A percentile compares a stretch with the other conserved stretches of the same genome.
Conservation (phyloP, 768 basidiomycete species). For the Russula olivacea region DNA sequence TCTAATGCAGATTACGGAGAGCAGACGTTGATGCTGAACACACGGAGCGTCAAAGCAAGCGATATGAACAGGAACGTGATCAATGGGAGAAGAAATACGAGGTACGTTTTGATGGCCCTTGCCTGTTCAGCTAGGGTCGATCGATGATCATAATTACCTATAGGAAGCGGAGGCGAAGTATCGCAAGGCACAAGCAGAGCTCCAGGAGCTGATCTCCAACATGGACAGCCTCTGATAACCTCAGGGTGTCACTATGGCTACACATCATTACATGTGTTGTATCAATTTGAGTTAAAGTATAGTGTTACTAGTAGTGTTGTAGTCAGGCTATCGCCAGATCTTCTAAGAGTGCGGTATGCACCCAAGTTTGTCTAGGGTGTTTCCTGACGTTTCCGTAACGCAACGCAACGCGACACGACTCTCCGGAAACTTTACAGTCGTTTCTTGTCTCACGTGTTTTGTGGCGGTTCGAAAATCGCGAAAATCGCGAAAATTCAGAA, state of each 20-base stretch:
- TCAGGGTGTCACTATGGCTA: not conserved
- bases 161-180: constrained; percentile 16
- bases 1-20: constrained; percentile 7
- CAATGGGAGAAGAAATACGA: constrained; percentile 17
- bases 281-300: constrained; percentile 2
- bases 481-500: too few relatives aligned
- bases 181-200: constrained; percentile 16
- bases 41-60: constrained; percentile 13
- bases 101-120: constrained; percentile 1
- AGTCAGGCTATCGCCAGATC: not conserved
- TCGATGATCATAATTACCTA: not conserved
- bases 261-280: not conserved
- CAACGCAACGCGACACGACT: too few relatives aligned
- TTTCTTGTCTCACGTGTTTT: too few relatives aligned
- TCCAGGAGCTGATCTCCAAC: constrained; percentile 15
- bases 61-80: constrained; percentile 16
- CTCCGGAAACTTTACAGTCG: too few relatives aligned
- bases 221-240: constrained; percentile 20
- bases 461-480: too few relatives aligned
- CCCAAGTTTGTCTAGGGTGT: not conserved
- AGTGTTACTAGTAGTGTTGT: too few relatives aligned
- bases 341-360: not conserved
- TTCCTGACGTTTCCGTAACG: too few relatives aligned
- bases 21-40: constrained; percentile 16
- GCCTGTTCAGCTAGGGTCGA: not conserved